Evolutionary conservation across 2,329 filamentous ascomycete species (phyloP).

Genomic region (Gaeumannomyces tritici): DNA sequence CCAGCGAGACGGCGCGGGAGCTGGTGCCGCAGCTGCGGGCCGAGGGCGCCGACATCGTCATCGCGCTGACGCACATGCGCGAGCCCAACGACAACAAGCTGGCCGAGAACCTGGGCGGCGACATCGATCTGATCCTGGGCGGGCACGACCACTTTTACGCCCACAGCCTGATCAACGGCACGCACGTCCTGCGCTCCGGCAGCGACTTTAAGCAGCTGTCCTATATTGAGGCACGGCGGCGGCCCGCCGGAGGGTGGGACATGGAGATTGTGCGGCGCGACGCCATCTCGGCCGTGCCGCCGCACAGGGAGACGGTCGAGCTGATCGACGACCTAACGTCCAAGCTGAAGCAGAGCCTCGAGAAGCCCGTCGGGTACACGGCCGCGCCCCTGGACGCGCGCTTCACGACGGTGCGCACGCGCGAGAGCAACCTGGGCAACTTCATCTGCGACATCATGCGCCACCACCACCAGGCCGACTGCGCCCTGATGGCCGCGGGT

Average conservation of each 20-base stretch:
- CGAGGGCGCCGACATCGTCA: conserved; percentile 72
- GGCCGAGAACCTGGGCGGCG: conserved; percentile 60
- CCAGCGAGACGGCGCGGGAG: conserved; percentile 64
- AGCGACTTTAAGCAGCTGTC: conserved; percentile 89
- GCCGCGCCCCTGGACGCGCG: conserved; percentile 74
- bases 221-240: conserved; percentile 69
- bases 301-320: conserved; percentile 49
- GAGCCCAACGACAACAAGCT: conserved; percentile 87
- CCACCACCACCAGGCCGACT: conserved; percentile 71
- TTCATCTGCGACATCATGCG: conserved; percentile 91
- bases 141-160: conserved; percentile 87
- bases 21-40: conserved; percentile 63
- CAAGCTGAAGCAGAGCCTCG: conserved; percentile 64
- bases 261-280: conserved; percentile 70
- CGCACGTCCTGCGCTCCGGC: conserved; percentile 77
- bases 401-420: conserved; percentile 69
- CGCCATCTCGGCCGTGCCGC: conserved; percentile 56
- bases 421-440: conserved; percentile 79
- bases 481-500: conserved; percentile 73
- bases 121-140: conserved; percentile 78
- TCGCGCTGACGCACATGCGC: conserved; percentile 76
- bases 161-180: conserved; percentile 67
- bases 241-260: conserved; percentile 51
- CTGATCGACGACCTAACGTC: conserved; percentile 62
- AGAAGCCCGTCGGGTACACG: conserved; percentile 78